phyloP scores from a whole-genome alignment of 2,329 filamentous ascomycete genomes.

The Zopfia rhizophila region DNA sequence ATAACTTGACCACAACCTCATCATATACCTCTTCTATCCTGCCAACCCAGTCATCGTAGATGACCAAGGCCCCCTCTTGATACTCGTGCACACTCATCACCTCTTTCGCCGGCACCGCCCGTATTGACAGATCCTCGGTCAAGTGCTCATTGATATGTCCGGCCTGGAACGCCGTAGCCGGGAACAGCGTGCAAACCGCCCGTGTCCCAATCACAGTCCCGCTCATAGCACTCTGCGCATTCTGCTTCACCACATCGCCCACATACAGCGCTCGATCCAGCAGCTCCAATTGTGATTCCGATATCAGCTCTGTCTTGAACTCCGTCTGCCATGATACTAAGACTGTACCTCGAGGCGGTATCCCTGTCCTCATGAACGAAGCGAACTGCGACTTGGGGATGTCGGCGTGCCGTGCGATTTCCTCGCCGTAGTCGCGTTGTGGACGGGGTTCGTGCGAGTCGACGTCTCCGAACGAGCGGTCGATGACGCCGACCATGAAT shows the following conservation, averaged over 20 bases:
- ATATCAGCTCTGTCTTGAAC: conserved; percentile 53
- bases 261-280: conserved; percentile 65
- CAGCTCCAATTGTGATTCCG: conserved; percentile 58
- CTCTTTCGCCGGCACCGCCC: conserved; percentile 57
- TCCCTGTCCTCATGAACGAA: conserved; percentile 55
- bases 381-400: conserved; percentile 45
- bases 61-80: conserved; percentile 62
- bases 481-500: conserved; percentile 57
- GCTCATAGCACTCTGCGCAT: conserved; percentile 60
- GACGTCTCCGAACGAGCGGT: conserved; percentile 55
- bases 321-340: conserved; percentile 61
- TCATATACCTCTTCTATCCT: conserved; percentile 61
- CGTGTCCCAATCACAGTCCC: conserved; percentile 64
- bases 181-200: conserved; percentile 58
- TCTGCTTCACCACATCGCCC: conserved; percentile 66
- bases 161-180: conserved; percentile 39
- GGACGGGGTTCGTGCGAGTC: conserved; percentile 59
- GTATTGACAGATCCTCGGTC: conserved; percentile 48
- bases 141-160: conserved; percentile 32
- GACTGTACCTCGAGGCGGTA: conserved; percentile 63
- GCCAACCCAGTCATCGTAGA: conserved; percentile 67
- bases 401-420: conserved; percentile 48
- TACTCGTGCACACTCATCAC: conserved; percentile 58
- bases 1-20: conserved; percentile 62
- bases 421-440: conserved; percentile 49